Percentiles rank a stretch among this genome's conserved stretches.
phyloP scores from a whole-genome alignment of 2,329 filamentous ascomycete genomes.

The Tolypocladium sp. region DNA sequence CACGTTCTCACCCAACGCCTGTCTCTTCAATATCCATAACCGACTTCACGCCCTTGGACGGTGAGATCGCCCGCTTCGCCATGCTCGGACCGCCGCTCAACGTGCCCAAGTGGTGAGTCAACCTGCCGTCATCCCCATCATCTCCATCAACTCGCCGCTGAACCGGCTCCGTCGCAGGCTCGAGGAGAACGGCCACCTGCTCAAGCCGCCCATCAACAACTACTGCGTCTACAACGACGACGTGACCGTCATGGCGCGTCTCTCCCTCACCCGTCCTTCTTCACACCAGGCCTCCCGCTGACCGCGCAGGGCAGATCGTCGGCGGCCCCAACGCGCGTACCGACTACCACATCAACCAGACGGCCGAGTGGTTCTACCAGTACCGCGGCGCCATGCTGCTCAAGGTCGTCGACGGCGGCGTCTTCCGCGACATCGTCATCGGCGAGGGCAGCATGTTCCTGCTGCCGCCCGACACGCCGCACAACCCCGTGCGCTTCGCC shows the following conservation, averaged over 20 bases:
- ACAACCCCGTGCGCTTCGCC: slow-evolving; percentile 89
- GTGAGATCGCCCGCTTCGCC: not conserved
- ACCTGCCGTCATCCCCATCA: no score
- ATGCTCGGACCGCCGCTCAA: slow-evolving; percentile 46
- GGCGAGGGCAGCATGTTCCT: slow-evolving; percentile 91
- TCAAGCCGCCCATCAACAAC: slow-evolving; percentile 93
- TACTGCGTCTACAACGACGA: slow-evolving; percentile 88
- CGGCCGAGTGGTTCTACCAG: slow-evolving; percentile 97
- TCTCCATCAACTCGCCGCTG: not conserved
- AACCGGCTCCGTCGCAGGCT: slow-evolving; percentile 51
- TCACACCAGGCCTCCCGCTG: not conserved
- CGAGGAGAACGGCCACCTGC: slow-evolving; percentile 79
- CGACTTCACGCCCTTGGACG: no score
- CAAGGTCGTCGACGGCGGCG: slow-evolving; percentile 68
- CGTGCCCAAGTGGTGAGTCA: slow-evolving; percentile 47
- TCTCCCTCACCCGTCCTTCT: not conserved
- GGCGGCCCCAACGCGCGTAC: slow-evolving; percentile 93
- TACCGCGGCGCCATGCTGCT: slow-evolving; percentile 89
- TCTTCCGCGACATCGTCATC: slow-evolving; percentile 80
- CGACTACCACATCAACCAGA: slow-evolving; percentile 97
- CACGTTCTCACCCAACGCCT: not conserved
- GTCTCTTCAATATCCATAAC: not conserved
- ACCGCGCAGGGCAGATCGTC: slow-evolving; percentile 54
- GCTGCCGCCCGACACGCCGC: slow-evolving; percentile 86
- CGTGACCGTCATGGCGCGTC: slow-evolving; percentile 67